Conservation (phyloP, 192 early-diverging fungal species). For the Helicostylum pulchrum region DNA sequence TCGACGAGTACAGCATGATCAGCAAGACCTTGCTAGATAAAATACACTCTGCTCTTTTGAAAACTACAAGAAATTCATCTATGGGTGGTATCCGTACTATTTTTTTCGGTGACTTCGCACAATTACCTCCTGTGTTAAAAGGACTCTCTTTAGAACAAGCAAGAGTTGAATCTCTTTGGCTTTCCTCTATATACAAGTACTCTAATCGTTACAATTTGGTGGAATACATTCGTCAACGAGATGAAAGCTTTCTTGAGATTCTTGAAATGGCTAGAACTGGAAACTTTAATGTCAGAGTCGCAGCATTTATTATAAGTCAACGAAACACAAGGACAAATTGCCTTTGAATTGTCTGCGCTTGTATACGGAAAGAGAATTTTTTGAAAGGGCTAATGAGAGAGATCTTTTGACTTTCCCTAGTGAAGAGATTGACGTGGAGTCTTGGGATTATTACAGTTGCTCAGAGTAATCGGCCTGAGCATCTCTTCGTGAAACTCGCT, state of each 20-base stretch:
- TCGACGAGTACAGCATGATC: too few relatives aligned
- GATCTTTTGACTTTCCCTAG: background rate
- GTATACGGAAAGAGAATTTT: background rate
- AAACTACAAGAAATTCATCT: too few relatives aligned
- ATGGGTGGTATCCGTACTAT: background rate
- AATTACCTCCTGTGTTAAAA: background rate
- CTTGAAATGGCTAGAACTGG: too few relatives aligned
- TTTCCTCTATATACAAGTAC: too few relatives aligned
- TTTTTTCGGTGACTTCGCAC: conserved; percentile 1
- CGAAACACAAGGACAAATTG: background rate
- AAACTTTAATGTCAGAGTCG: too few relatives aligned
- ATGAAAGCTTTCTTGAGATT: too few relatives aligned
- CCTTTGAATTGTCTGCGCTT: background rate
- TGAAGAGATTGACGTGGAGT: background rate
- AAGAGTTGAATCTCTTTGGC: too few relatives aligned
- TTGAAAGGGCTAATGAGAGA: background rate
- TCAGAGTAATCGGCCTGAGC: background rate
- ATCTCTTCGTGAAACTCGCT: background rate
- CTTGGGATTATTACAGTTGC: background rate
- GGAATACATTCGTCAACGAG: too few relatives aligned
- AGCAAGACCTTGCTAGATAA: too few relatives aligned
- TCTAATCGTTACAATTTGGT: too few relatives aligned
- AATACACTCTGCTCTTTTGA: too few relatives aligned
- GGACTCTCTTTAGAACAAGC: background rate
- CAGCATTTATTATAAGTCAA: too few relatives aligned